A percentile compares a stretch with the other conserved stretches of the same genome.
These are phyloP conservation scores for Metschnikowia colocasiae DNA, from an alignment of 805 yeast species.

Conservation along the genomic window DNA sequence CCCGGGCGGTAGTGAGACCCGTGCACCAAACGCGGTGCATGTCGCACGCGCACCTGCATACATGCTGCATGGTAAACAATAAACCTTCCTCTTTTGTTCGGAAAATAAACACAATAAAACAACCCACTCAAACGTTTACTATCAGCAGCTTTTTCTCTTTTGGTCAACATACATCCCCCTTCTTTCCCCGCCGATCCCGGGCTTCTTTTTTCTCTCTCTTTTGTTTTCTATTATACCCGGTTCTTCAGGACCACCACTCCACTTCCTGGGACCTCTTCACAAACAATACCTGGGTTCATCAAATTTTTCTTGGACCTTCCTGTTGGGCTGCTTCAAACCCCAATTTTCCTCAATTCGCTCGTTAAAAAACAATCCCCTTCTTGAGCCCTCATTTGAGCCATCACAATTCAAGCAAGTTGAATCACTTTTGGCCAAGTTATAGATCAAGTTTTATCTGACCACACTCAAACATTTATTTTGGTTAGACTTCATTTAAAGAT, in stretches of 20 bases:
- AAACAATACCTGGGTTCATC: no score
- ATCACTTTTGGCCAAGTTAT: neutral
- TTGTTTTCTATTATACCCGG: neutral
- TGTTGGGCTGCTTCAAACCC: neutral
- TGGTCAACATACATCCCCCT: neutral
- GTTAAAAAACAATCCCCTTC: neutral
- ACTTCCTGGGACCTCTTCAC: neutral
- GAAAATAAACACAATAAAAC: constrained; percentile 3
- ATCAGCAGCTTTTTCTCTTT: neutral
- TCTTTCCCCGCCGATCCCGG: constrained; percentile 2
- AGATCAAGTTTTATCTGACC: neutral
- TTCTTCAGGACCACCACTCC: neutral
- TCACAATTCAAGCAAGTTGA: constrained; percentile 1
- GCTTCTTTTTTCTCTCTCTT: neutral
- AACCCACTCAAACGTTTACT: neutral
- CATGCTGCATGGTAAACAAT: neutral
- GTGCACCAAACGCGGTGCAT: neutral
- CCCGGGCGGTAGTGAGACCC: neutral
- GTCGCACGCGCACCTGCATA: neutral
- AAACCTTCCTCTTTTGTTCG: constrained; percentile 1
- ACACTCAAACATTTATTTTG: neutral
- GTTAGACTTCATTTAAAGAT: no score
- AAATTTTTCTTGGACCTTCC: no score
- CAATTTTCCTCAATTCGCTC: neutral
- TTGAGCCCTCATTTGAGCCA: neutral